Base-by-base conservation (phyloP, 495 filamentous ascomycete species). In the Neurospora tetrasperma region DNA sequence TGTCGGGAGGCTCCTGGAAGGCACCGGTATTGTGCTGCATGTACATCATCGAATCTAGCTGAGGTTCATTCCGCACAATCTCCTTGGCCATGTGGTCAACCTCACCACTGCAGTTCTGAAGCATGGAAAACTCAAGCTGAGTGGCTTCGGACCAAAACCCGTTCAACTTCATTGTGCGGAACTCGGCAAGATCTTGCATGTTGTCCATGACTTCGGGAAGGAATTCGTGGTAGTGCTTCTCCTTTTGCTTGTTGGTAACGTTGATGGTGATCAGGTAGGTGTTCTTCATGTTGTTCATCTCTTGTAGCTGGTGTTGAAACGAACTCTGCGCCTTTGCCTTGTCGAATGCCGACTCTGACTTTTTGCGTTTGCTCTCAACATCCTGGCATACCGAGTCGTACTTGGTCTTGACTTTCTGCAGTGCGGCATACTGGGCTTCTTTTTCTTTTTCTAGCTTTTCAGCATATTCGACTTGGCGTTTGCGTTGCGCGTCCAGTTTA, bases 211-310 rank as follows among this genome's bases (percentile, higher is more conserved):
- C 79, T 73, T 98, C 95, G 5, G 96, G 96, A 27, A 99, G 87
- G 80, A 98, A 98, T 85, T 98, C 94, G 79, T 98, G 89, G 77
- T 94, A 99, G 83, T 98, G 98, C 79, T 90, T 93, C 80, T 97
- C 93, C 83, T 98, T 98, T 77, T 97, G 90, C 80, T 93, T 94
- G 82, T 99, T 99, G 44, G 95, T 94, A 59, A 97, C 92, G 78
- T 95, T 96, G 84, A 99, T 96, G 71, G 88, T 88, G 75, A 99
- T 95, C 44, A 99, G 84, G 77, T 99, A 99, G 2, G 93, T 94
- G 78, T 98, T 99, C 91, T 99, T 99, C 78, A 92, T 88, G 79
- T 98, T 98, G 81, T 93, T 90, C 96, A 98, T 98, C 71, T 98
- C 95, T 48, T 89, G 78, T 46, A 94, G 84, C 80, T 98, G 94